Conservation (phyloP, 148 eudicot species). For the Rhododendron molle region DNA sequence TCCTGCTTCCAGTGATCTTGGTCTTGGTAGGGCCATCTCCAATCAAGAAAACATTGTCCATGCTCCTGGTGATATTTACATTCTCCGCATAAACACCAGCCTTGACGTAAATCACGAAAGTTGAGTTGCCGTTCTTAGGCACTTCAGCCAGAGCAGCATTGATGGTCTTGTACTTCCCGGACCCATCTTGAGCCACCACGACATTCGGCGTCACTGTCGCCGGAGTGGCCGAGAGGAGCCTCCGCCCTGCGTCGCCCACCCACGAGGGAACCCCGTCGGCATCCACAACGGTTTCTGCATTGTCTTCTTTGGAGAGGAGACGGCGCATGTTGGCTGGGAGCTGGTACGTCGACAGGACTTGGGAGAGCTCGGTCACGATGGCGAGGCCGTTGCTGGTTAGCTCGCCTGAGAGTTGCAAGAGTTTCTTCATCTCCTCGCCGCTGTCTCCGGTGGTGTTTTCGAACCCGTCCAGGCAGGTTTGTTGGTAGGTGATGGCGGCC, state of each 20-base stretch:
- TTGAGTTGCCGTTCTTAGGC: slow-evolving; percentile 17
- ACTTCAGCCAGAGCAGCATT: slow-evolving; percentile 36
- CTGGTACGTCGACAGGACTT: not conserved
- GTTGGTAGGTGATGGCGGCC: slow-evolving; percentile 41
- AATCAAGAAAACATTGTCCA: slow-evolving; percentile 27
- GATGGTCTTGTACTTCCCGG: slow-evolving; percentile 51
- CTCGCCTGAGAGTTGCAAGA: slow-evolving; percentile 7
- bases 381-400: slow-evolving; percentile 15
- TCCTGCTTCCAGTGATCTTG: slow-evolving; percentile 43
- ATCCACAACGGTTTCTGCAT: not conserved
- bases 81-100: slow-evolving; percentile 42
- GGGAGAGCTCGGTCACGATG: slow-evolving; percentile 14
- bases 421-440: slow-evolving; percentile 25
- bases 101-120: slow-evolving; percentile 45
- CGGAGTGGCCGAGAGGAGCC: slow-evolving; percentile 14
- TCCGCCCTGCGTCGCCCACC: slow-evolving; percentile 16
- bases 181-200: slow-evolving; percentile 66
- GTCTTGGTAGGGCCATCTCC: slow-evolving; percentile 57
- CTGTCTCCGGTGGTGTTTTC: slow-evolving; percentile 30
- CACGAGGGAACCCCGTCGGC: slow-evolving; percentile 20
- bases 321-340: not conserved
- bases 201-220: slow-evolving; percentile 28
- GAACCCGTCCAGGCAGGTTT: slow-evolving; percentile 50
- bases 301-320: not conserved
- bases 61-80: slow-evolving; percentile 13